Conservation (phyloP, 441 rosid genomes). For the Dalechampia spathulata region DNA sequence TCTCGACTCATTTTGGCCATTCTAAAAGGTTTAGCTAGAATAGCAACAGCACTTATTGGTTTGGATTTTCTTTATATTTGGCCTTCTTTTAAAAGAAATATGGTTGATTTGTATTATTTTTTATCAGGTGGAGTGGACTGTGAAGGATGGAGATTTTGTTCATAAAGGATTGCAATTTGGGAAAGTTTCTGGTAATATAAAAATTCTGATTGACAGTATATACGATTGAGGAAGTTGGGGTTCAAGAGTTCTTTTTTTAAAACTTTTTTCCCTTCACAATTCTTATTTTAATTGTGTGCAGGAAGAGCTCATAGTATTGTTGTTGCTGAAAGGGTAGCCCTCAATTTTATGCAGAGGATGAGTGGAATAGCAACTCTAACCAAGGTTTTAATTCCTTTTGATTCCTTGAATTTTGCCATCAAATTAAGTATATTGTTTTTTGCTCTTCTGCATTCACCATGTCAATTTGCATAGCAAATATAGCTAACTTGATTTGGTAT, state of each 20-base stretch:
- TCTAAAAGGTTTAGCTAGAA: too few relatives aligned
- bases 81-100: slow-evolving; percentile 1
- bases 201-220: too few relatives aligned
- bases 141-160: slow-evolving; percentile 74
- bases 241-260: too few relatives aligned
- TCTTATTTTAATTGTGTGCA: slow-evolving; percentile 9
- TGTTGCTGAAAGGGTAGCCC: slow-evolving; percentile 82
- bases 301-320: slow-evolving; percentile 80
- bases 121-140: slow-evolving; percentile 71
- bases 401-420: slow-evolving; percentile 11
- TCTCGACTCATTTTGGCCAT: too few relatives aligned
- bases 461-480: too few relatives aligned
- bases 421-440: background rate
- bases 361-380: slow-evolving; percentile 96
- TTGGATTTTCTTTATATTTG: slow-evolving; percentile 9
- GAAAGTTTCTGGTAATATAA: slow-evolving; percentile 66
- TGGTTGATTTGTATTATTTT: slow-evolving; percentile 7
- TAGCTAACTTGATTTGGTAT: too few relatives aligned
- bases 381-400: slow-evolving; percentile 38
- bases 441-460: background rate
- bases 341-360: slow-evolving; percentile 97
- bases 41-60: too few relatives aligned
- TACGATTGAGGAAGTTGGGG: too few relatives aligned
- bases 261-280: too few relatives aligned
- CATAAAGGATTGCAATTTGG: slow-evolving; percentile 84